Conservation (phyloP, 306 rosid species). For the Comarum palustre region DNA sequence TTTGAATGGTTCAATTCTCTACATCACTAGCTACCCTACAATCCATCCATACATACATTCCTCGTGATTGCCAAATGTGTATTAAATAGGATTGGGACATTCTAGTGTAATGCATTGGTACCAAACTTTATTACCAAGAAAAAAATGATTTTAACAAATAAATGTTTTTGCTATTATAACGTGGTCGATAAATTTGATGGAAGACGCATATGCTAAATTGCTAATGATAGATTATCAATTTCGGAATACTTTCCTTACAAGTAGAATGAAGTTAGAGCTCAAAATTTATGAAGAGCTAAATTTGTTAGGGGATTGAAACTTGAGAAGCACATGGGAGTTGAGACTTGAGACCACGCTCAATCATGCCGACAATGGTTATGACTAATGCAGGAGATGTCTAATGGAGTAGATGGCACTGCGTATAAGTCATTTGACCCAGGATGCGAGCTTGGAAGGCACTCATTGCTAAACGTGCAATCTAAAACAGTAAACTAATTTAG, state of each 20-base stretch:
- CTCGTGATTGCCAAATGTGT: not conserved
- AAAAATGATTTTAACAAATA: no score
- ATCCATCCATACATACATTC: not conserved
- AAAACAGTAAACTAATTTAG: not conserved
- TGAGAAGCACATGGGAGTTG: not conserved
- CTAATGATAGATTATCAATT: not conserved
- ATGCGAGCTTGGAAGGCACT: constrained; percentile 18
- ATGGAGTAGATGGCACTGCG: not conserved
- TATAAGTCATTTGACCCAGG: not conserved
- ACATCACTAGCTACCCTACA: not conserved
- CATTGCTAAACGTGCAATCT: constrained; percentile 16
- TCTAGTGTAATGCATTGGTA: not conserved
- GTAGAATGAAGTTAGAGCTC: not conserved
- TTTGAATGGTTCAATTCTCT: not conserved
- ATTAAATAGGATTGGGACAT: not conserved
- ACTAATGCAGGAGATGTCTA: not conserved
- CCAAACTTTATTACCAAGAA: no score
- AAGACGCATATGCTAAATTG: not conserved
- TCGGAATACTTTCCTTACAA: no score
- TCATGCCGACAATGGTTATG: not conserved
- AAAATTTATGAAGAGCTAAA: not conserved
- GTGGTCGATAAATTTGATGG: not conserved
- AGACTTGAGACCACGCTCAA: constrained; percentile 8
- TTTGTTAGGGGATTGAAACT: not conserved
- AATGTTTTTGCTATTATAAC: not conserved